A percentile compares a stretch with the other conserved stretches of the same genome.
Evolutionary conservation across 441 rosid genomes (phyloP).

Genomic region (Adansonia grandidieri): DNA sequence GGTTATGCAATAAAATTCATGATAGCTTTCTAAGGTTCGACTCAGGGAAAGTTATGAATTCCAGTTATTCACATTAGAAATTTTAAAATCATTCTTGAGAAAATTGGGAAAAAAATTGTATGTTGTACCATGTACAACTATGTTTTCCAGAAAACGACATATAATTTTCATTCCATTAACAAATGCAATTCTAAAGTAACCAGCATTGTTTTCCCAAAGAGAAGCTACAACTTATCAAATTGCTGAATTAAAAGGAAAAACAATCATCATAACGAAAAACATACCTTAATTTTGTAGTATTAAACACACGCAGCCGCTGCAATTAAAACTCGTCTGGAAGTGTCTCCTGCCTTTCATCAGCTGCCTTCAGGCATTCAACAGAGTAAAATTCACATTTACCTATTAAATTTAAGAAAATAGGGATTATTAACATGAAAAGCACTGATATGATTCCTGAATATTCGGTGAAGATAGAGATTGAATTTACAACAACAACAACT

Average conservation of each 20-base stretch:
- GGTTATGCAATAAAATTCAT: background rate
- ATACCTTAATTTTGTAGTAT: background rate
- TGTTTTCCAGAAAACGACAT: background rate
- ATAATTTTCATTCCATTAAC: background rate
- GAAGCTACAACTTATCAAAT: background rate
- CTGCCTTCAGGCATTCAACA: background rate
- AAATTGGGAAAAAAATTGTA: too few relatives aligned
- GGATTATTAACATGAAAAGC: background rate
- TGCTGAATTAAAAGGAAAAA: background rate
- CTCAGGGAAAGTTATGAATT: background rate
- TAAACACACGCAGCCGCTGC: background rate
- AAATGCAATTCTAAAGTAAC: background rate
- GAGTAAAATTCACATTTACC: background rate
- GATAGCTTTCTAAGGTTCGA: background rate
- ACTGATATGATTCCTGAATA: background rate
- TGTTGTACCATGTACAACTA: background rate
- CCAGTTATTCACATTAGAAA: too few relatives aligned
- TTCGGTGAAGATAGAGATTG: background rate
- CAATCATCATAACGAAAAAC: background rate
- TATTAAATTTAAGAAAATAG: background rate
- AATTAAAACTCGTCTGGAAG: slow-evolving; percentile 26
- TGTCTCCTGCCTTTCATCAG: slow-evolving; percentile 5
- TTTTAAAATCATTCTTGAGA: too few relatives aligned
- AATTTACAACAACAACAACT: background rate
- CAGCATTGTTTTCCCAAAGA: too few relatives aligned